Percentiles rank a stretch among this genome's conserved stretches.
phyloP scores from a whole-genome alignment of 352 stramenopile species.

The Pythium sukuiense region DNA sequence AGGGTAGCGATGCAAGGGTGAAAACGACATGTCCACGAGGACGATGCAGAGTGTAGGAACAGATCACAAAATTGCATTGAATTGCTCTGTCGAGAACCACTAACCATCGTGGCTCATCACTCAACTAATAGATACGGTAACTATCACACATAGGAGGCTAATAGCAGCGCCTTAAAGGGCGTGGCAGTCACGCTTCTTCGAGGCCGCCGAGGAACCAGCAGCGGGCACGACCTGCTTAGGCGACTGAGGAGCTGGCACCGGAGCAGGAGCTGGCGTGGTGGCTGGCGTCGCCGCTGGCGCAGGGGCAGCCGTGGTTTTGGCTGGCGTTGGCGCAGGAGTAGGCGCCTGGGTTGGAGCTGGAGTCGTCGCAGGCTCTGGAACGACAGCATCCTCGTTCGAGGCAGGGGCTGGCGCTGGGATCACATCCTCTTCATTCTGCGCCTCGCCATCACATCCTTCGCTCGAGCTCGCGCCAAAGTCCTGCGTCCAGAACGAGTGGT shows the following conservation, averaged over 20 bases:
- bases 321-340: background rate
- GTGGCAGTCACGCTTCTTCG: conserved; percentile 32
- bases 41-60: background rate
- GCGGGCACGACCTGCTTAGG: conserved; percentile 14
- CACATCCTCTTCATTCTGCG: conserved; percentile 14
- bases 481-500: conserved; percentile 61
- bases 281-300: background rate
- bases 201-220: background rate
- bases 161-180: conserved; percentile 15
- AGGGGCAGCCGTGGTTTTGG: background rate
- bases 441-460: conserved; percentile 31
- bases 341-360: background rate
- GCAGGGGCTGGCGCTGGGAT: conserved; percentile 8
- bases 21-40: background rate
- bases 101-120: background rate
- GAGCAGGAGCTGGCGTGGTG: background rate
- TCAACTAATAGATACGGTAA: background rate
- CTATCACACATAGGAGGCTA: background rate
- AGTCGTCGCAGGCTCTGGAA: background rate
- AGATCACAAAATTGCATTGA: conserved; percentile 1
- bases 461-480: conserved; percentile 41
- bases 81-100: background rate
- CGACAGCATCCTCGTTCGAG: background rate
- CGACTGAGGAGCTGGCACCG: conserved; percentile 1
- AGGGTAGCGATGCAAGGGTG: too few species aligned